These are phyloP conservation scores for Pyrenochaeta sp. DNA, from an alignment of 2,329 filamentous ascomycete genomes.

Conservation along the genomic window DNA sequence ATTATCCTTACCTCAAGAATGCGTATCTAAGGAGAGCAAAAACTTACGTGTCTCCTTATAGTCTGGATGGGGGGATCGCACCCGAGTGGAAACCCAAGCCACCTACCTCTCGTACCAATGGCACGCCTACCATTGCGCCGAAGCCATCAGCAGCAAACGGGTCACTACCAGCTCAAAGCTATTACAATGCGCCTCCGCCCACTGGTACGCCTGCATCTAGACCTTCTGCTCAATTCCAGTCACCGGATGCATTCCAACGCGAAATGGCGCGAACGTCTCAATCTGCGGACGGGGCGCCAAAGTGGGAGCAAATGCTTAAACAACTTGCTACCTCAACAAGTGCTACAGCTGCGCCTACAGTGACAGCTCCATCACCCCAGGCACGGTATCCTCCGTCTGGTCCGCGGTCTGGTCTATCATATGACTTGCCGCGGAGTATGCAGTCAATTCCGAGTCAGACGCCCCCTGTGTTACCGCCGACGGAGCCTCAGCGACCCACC, in stretches of 20 bases:
- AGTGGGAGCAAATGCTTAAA: constrained; percentile 48
- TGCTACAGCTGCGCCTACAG: constrained; percentile 11
- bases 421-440: constrained; percentile 21
- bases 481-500: constrained; percentile 37
- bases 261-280: constrained; percentile 44
- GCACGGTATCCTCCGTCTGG: constrained; percentile 21
- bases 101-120: constrained; percentile 7
- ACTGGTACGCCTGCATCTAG: constrained; percentile 26
- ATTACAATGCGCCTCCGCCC: constrained; percentile 16
- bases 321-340: constrained; percentile 36
- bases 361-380: constrained; percentile 13
- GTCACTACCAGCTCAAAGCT: constrained; percentile 11
- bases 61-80: constrained; percentile 52
- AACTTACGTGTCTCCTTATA: constrained; percentile 58
- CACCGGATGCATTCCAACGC: constrained; percentile 54
- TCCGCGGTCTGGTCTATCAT: constrained; percentile 20
- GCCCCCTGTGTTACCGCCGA: constrained; percentile 19
- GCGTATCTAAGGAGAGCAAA: constrained; percentile 55
- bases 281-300: constrained; percentile 27
- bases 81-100: constrained; percentile 50
- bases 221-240: constrained; percentile 53
- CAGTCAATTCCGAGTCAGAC: constrained; percentile 21
- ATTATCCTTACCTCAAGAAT: constrained; percentile 57
- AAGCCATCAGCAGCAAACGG: constrained; percentile 18
- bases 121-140: constrained; percentile 23